Evolutionary conservation across 2,329 filamentous ascomycete species (phyloP).

Genomic region (Fusarium palustre): DNA sequence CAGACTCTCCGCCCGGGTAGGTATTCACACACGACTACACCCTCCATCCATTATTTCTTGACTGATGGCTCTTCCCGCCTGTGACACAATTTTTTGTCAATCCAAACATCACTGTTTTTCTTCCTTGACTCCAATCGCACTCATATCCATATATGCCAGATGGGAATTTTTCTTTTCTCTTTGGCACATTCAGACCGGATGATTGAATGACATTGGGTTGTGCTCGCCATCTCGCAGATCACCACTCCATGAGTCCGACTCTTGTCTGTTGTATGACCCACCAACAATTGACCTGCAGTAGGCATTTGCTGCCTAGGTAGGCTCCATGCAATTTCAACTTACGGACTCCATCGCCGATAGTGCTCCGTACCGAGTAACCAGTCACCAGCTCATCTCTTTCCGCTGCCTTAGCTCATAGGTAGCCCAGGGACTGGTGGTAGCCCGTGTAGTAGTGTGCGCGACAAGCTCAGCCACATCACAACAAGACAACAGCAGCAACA

Average conservation of each 20-base stretch:
- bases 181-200: background rate
- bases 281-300: conserved; percentile 35
- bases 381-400: conserved; percentile 25
- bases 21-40: conserved; percentile 19
- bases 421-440: conserved; percentile 19
- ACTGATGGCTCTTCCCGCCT: conserved; percentile 19
- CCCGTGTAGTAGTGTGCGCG: conserved; percentile 6
- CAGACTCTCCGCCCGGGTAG: conserved; percentile 14
- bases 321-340: conserved; percentile 41
- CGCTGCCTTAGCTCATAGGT: conserved; percentile 20
- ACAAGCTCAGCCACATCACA: conserved; percentile 15
- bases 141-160: conserved; percentile 10
- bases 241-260: conserved; percentile 13
- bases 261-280: conserved; percentile 29
- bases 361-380: conserved; percentile 29
- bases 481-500: conserved; percentile 3
- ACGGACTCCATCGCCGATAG: conserved; percentile 30
- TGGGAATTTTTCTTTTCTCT: background rate
- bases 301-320: conserved; percentile 31
- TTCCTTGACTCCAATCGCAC: conserved; percentile 13
- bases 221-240: conserved; percentile 41
- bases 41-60: conserved; percentile 6
- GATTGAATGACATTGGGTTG: conserved; percentile 3
- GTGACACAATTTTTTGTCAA: conserved; percentile 8
- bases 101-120: conserved; percentile 13